A percentile compares a stretch with the other conserved stretches of the same genome.
These are phyloP conservation scores for Emydomyces testavorans DNA, from an alignment of 2,329 filamentous ascomycete species.

Conservation along the genomic window DNA sequence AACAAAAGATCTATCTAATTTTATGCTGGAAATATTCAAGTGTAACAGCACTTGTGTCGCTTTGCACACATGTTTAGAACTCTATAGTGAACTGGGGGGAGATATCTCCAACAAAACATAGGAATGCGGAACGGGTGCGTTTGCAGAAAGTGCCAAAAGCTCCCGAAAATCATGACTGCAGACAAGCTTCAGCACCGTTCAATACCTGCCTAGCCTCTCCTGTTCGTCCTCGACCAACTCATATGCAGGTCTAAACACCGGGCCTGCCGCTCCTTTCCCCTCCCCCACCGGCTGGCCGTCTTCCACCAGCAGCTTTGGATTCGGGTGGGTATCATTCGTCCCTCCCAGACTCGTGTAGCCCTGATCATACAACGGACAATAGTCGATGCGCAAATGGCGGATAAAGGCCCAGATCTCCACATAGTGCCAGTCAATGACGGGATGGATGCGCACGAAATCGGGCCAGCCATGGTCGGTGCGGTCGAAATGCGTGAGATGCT, in stretches of 20 bases:
- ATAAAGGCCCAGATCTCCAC: constrained; percentile 85
- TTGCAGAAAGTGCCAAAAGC: too few species aligned
- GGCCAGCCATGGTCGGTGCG: constrained; percentile 85
- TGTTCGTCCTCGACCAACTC: constrained; percentile 63
- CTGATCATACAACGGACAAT: constrained; percentile 75
- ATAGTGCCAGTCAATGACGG: constrained; percentile 96
- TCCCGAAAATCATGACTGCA: too few species aligned
- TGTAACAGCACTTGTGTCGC: too few species aligned
- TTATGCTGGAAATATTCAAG: too few species aligned
- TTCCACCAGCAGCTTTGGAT: constrained; percentile 53
- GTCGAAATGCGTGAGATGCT: constrained; percentile 67
- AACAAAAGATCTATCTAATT: too few species aligned
- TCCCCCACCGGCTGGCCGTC: constrained; percentile 22
- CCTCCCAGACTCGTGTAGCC: constrained; percentile 92
- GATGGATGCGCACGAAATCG: constrained; percentile 81
- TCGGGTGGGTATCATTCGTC: constrained; percentile 76
- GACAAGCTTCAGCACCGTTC: constrained; percentile 10
- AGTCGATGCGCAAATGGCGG: constrained; percentile 61
- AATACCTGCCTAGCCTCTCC: constrained; percentile 65
- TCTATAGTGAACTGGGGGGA: too few species aligned
- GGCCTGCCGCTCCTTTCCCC: too few species aligned
- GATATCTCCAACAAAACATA: too few species aligned
- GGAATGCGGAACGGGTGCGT: too few species aligned
- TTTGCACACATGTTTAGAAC: too few species aligned
- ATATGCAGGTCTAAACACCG: constrained; percentile 59